Conservation (phyloP, 257 asterid species). For the Solanum medicagineum region DNA sequence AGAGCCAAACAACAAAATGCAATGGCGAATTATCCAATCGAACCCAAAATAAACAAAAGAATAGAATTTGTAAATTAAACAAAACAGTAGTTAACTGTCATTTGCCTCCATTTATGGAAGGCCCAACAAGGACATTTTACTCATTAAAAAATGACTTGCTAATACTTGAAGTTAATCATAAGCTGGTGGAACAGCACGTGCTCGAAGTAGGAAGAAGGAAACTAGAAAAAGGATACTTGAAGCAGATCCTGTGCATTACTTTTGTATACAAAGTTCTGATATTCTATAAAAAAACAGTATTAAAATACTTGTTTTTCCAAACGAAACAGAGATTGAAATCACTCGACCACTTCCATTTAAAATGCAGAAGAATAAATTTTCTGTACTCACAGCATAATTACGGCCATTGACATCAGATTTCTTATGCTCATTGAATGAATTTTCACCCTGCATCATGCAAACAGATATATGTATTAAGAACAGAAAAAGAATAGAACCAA, state of each 20-base stretch:
- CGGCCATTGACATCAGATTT: conserved; percentile 44
- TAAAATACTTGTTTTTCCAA: neutral
- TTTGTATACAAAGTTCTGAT: neutral
- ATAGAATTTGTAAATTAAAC: neutral
- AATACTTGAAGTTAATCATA: neutral
- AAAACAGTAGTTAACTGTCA: neutral
- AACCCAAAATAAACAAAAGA: neutral
- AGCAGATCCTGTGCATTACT: neutral
- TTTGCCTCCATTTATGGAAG: neutral
- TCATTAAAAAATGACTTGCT: neutral
- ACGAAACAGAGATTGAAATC: neutral
- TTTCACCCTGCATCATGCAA: conserved; percentile 35
- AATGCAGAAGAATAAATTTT: neutral
- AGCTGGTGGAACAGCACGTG: neutral
- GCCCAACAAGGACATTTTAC: neutral
- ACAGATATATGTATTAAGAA: conserved; percentile 1
- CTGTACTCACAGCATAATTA: conserved; percentile 76
- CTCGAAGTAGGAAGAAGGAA: neutral
- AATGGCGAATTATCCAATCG: neutral
- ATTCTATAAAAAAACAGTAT: neutral
- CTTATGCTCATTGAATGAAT: conserved; percentile 18
- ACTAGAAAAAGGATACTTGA: neutral
- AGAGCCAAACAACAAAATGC: neutral
- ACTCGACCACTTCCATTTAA: neutral
- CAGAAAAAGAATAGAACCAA: neutral